Evolutionary conservation across 768 basidiomycete species (phyloP).

Genomic region (Lactarius hatsudake): DNA sequence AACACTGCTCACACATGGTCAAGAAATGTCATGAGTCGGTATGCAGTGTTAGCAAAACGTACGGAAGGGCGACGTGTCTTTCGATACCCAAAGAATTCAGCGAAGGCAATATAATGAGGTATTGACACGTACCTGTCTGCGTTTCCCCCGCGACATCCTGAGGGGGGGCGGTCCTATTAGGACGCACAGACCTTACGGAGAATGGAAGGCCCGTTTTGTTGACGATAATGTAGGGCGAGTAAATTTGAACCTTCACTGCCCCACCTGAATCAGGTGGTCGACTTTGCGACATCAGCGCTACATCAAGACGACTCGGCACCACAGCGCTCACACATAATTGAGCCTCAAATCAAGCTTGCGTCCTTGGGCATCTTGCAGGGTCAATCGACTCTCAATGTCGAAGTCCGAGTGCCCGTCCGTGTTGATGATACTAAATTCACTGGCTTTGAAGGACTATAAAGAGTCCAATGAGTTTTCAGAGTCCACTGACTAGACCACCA

Average conservation of each 20-base stretch:
- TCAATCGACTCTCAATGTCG: slow-evolving; percentile 70
- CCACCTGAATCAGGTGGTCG: slow-evolving; percentile 88
- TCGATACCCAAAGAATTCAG: neutral
- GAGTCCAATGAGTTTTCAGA: neutral
- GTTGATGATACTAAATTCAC: slow-evolving; percentile 97
- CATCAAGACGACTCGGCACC: neutral
- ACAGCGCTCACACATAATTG: slow-evolving; percentile 77
- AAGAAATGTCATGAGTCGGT: neutral
- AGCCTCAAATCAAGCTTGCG: slow-evolving; percentile 77
- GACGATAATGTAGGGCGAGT: slow-evolving; percentile 82
- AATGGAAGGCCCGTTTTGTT: slow-evolving; percentile 94
- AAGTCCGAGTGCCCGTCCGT: slow-evolving; percentile 90
- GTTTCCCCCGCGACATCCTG: slow-evolving; percentile 85
- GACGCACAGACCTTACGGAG: slow-evolving; percentile 59
- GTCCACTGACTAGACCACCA: slow-evolving; percentile 26
- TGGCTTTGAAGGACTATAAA: slow-evolving; percentile 78
- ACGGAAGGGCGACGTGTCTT: slow-evolving; percentile 75
- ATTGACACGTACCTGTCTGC: slow-evolving; percentile 48
- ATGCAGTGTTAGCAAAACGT: slow-evolving; percentile 36
- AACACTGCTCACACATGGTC: slow-evolving; percentile 54
- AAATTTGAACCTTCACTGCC: slow-evolving; percentile 94
- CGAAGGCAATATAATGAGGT: neutral
- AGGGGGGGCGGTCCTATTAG: slow-evolving; percentile 57
- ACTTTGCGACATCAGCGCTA: slow-evolving; percentile 35
- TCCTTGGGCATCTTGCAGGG: slow-evolving; percentile 67